Percentiles rank a stretch among this genome's conserved stretches.
Evolutionary conservation across 106 monocot genomes (phyloP).

Genomic region (Phalaenopsis aphrodite): DNA sequence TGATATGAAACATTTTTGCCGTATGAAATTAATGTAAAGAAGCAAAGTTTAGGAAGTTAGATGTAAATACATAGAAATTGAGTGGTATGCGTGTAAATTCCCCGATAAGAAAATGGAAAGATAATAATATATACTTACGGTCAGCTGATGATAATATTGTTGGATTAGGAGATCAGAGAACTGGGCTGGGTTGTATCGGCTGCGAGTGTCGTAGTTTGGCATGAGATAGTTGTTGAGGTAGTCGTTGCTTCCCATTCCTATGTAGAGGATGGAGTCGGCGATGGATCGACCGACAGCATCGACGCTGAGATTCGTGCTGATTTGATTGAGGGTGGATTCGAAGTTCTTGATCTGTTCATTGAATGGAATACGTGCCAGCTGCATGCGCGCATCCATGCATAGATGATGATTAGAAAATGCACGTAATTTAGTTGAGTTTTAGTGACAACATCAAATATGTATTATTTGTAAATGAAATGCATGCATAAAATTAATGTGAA

Average conservation of each 20-base stretch:
- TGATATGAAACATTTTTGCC: too few relatives aligned
- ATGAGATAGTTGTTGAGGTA: constrained; percentile 92
- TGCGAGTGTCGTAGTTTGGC: constrained; percentile 70
- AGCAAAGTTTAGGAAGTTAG: too few relatives aligned
- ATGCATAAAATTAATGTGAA: too few relatives aligned
- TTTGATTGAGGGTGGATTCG: constrained; percentile 49
- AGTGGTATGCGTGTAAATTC: too few relatives aligned
- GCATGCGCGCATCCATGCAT: neutral
- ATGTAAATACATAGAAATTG: too few relatives aligned
- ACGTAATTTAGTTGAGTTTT: too few relatives aligned
- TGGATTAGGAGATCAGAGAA: constrained; percentile 58
- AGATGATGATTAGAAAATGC: too few relatives aligned
- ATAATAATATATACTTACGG: constrained; percentile 13
- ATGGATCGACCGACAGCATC: constrained; percentile 29
- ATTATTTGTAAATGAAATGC: too few relatives aligned
- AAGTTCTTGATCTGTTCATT: constrained; percentile 84
- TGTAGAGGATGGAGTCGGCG: constrained; percentile 52
- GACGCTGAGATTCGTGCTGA: constrained; percentile 41
- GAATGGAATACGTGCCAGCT: constrained; percentile 79
- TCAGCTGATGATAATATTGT: constrained; percentile 55
- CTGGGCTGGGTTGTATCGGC: constrained; percentile 55
- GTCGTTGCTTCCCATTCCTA: constrained; percentile 94
- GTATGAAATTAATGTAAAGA: too few relatives aligned
- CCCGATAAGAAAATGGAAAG: too few relatives aligned
- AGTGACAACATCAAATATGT: too few relatives aligned